Base-by-base conservation (phyloP, 129 eudicot species). In the Calendula officinalis region DNA sequence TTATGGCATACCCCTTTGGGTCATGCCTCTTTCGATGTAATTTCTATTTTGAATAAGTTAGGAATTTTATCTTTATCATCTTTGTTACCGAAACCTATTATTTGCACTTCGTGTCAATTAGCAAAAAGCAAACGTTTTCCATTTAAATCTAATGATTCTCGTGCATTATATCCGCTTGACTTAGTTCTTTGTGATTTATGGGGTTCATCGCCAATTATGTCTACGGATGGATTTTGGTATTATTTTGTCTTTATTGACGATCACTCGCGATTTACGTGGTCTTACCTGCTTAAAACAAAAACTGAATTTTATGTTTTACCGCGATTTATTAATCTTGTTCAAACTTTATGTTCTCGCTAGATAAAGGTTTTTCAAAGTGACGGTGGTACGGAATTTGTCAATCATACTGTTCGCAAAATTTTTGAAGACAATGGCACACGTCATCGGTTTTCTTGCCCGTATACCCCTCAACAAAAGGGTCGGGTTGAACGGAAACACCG, bases 211-310 rank as follows among this genome's bases (percentile, higher is more conserved):
- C 59, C 59, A 8, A 11, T 53, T 53, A 22, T n/a, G 8, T 17
- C 59, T 53, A 53, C 13, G 2, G 59, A 53, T 30, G 35, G 38
- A 17, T 53, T 17, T 22, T 12, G 59, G 7, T 53, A 53, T n/a
- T 53, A 53, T 17, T n/a, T 30, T 53, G 13, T 53, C 34, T 53
- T 53, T 53, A 53, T 53, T 27, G 59, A 53, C 27, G 59, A 53
- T 3, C 27, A 17, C 27, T 17, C 59, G 10, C 8, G 59, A 27
- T 53, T 53, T 30, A 53, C 59, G 37, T 53, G 59, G 59, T 53
- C 22, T 47, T 47, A 47, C 16, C 15, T 15, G 5, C 13, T 47
- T 1, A 47, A 17, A 8, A 27, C 36, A 6, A 17, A 52, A 52
- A 15, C 57, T 4, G 57, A 11, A 14, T 51, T 51, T 51, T 51